A percentile compares a stretch with the other conserved stretches of the same genome.
Evolutionary conservation across 2,329 filamentous ascomycete species (phyloP).

Genomic region (Trichoderma afroharzianum): DNA sequence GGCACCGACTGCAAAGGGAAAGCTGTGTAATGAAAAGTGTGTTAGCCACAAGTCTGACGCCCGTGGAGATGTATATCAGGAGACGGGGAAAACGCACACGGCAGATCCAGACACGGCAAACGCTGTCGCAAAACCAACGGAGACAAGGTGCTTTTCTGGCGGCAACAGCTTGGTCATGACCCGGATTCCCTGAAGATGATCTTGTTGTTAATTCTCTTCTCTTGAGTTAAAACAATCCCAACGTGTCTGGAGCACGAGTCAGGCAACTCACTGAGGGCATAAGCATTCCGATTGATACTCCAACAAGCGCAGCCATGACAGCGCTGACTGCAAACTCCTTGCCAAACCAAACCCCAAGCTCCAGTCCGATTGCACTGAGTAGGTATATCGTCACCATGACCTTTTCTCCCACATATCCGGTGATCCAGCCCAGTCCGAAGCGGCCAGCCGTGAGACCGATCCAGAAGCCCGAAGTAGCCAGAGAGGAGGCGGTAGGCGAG

Average conservation of each 20-base stretch:
- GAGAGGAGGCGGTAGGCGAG: constrained; percentile 58
- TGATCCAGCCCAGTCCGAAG: constrained; percentile 66
- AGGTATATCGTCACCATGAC: constrained; percentile 62
- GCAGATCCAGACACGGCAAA: constrained; percentile 73
- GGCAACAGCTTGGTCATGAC: constrained; percentile 65
- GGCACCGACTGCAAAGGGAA: constrained; percentile 65
- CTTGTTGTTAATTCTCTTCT: neutral
- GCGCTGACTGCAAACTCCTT: constrained; percentile 73
- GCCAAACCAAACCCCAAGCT: constrained; percentile 77
- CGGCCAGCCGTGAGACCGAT: constrained; percentile 71
- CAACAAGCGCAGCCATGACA: constrained; percentile 54
- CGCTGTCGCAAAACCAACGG: constrained; percentile 75
- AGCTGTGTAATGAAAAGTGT: constrained; percentile 7
- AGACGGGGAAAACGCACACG: constrained; percentile 27
- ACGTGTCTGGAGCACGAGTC: too few relatives aligned
- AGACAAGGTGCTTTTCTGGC: constrained; percentile 67
- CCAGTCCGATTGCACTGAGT: constrained; percentile 56
- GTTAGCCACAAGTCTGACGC: neutral
- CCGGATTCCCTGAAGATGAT: constrained; percentile 9
- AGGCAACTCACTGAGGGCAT: constrained; percentile 13
- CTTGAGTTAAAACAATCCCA: neutral
- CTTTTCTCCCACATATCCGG: constrained; percentile 69
- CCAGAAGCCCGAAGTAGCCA: constrained; percentile 79
- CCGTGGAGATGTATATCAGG: neutral
- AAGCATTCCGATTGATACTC: constrained; percentile 15